Conservation (phyloP, 2,329 filamentous ascomycete species). For the Teratosphaeria destructans region DNA sequence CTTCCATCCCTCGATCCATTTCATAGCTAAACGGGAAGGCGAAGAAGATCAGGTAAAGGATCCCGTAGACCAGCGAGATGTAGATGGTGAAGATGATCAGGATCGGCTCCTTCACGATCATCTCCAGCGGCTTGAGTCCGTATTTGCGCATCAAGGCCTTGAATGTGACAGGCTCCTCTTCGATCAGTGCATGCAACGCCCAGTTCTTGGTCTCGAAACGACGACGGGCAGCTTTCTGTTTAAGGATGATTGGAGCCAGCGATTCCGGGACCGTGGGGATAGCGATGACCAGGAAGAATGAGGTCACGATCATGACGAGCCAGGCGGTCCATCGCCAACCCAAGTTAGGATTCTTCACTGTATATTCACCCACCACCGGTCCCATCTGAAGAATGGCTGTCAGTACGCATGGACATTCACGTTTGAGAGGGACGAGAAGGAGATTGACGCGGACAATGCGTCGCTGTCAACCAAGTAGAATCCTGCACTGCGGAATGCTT, state of each 20-base stretch:
- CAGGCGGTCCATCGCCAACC: conserved; percentile 50
- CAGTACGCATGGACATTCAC: conserved; percentile 1
- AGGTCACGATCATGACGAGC: conserved; percentile 42
- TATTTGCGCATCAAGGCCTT: conserved; percentile 34
- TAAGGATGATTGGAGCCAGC: conserved; percentile 39
- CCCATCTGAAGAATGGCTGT: conserved; percentile 21
- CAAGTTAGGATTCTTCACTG: conserved; percentile 35
- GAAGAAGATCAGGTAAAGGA: conserved; percentile 37
- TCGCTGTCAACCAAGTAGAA: too few relatives aligned
- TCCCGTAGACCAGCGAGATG: conserved; percentile 24
- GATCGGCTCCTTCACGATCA: conserved; percentile 41
- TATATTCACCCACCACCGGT: conserved; percentile 42
- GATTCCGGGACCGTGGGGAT: conserved; percentile 43
- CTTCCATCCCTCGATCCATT: conserved; percentile 30
- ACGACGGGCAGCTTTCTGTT: conserved; percentile 37
- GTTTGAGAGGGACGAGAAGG: too few relatives aligned
- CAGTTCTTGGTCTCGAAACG: conserved; percentile 21
- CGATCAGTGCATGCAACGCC: conserved; percentile 34
- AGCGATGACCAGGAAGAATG: conserved; percentile 32
- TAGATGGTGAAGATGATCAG: conserved; percentile 37
- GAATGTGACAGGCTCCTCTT: conserved; percentile 31
- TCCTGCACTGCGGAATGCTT: too few relatives aligned
- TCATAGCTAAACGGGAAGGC: conserved; percentile 39
- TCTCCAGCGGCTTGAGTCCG: conserved; percentile 28
- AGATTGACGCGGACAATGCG: too few relatives aligned